Base-by-base conservation (phyloP, 345 rosid species). In the Microthlaspi erraticum region DNA sequence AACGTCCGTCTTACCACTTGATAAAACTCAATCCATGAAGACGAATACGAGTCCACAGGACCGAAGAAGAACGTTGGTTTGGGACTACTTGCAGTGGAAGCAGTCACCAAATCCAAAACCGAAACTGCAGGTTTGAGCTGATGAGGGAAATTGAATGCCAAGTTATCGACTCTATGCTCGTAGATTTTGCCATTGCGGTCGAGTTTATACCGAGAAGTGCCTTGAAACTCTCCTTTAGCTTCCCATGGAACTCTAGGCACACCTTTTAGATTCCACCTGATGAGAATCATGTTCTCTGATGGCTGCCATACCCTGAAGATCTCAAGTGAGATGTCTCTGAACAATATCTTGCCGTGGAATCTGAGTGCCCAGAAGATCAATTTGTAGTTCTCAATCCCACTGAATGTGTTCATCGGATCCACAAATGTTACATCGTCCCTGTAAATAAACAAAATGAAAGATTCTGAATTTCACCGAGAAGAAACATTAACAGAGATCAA, bases 241-340 rank as follows among this genome's bases (percentile, higher is more conserved):
- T 93, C 96, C 98, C 98, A 93, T 33, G 98, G 98, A 39, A 93
- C 92, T 78, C 93, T 81, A 14, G 97, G 97, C 65, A 87, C 87
- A 45, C 96, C 98, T 51, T 83, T 90, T 71, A 88, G 80, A 57
- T 87, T 87, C 98, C 98, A 93, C 84, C 98, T 85, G 44, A 93
- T 86, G 23, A 91, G 75, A 66, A 93, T 93, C 78, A 86, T 85
- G 72, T 91, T 88, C 83, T 93, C 98, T 36, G 97, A 93, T 59
- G 98, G 98, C 76, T 93, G 96, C 98, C 98, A 93, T 34, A 89
- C 78, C 84, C 97, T 87, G 56, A 69, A 84, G 9, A 93, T 81
- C 68, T 91, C 97, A 9, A 93, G 83, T 4, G 94, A 86, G 57
- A 93, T 89, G 39, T 93, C 96, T 18, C 91, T 87, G 74, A 93